phyloP scores from a whole-genome alignment of 164 flowering plant species.

The Malania oleifera region DNA sequence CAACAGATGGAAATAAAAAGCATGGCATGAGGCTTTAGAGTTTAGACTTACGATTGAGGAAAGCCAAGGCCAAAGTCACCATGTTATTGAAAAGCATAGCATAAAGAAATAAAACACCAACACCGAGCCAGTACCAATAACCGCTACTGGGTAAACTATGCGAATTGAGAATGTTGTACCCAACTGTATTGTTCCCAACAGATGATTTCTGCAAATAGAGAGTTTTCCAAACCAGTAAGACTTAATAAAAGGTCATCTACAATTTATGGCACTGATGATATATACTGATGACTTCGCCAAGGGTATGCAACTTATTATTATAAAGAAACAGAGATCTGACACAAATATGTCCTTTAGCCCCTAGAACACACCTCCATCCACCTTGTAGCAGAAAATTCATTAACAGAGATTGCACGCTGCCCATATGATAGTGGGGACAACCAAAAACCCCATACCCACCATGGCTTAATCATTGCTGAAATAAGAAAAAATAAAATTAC shows the following conservation, averaged over 20 bases:
- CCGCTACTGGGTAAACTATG: conserved; percentile 44
- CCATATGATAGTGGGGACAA: conserved; percentile 82
- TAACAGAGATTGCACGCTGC: conserved; percentile 75
- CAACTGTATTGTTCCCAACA: conserved; percentile 39
- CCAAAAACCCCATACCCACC: conserved; percentile 93
- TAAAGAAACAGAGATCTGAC: conserved; percentile 4
- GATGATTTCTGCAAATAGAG: conserved; percentile 41
- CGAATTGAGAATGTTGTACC: conserved; percentile 45
- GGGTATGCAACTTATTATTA: too few relatives aligned
- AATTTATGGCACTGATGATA: too few relatives aligned
- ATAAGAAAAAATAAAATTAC: conserved; percentile 6
- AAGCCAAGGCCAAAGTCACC: conserved; percentile 58
- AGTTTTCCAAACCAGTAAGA: conserved; percentile 8
- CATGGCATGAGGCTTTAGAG: not conserved
- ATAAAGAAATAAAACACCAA: conserved; percentile 51
- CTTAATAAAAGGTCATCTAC: too few relatives aligned
- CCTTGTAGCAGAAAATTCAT: conserved; percentile 76
- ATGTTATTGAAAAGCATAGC: conserved; percentile 51
- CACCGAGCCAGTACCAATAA: conserved; percentile 86
- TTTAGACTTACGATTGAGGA: conserved; percentile 64
- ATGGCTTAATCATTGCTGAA: conserved; percentile 59
- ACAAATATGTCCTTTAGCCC: conserved; percentile 2
- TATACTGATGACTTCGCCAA: too few relatives aligned
- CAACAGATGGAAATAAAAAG: not conserved
- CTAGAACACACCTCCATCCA: conserved; percentile 67